Percentiles rank a stretch among this genome's conserved stretches.
Conservation (phyloP, 805 yeast species). For the Komagataella phaffii region DNA sequence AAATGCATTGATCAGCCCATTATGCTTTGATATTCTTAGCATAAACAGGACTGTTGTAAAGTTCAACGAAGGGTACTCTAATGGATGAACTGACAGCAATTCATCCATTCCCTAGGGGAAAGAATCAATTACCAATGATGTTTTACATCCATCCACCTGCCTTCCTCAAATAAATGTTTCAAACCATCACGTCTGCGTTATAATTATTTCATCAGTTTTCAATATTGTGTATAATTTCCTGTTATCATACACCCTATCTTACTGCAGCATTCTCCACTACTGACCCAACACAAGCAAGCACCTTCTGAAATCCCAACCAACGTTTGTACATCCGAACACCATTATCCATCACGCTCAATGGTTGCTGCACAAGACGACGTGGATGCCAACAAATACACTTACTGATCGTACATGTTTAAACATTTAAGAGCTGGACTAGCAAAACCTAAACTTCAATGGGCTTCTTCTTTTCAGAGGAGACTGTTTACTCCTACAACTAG, state of each 20-base stretch:
- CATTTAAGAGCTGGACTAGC: background rate
- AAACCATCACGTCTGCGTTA: too few species aligned
- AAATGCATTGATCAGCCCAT: background rate
- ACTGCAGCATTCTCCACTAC: too few species aligned
- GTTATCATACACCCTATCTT: too few species aligned
- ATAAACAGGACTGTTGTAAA: background rate
- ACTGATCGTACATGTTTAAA: background rate
- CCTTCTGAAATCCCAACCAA: background rate
- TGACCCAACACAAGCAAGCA: background rate
- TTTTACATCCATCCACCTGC: too few species aligned
- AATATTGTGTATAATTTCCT: too few species aligned
- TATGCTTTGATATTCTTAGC: background rate
- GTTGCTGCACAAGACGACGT: background rate
- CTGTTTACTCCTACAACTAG: background rate
- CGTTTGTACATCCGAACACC: background rate
- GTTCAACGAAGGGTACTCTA: background rate
- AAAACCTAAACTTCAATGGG: background rate
- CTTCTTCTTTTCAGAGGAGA: background rate
- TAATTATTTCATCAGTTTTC: too few species aligned
- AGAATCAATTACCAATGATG: too few species aligned
- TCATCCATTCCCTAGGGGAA: too few species aligned
- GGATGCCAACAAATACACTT: background rate
- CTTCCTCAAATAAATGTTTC: too few species aligned
- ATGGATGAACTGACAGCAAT: too few species aligned
- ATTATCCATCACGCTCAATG: background rate